Base-by-base conservation (phyloP, 306 rosid genomes). In the Fagus sylvatica region DNA sequence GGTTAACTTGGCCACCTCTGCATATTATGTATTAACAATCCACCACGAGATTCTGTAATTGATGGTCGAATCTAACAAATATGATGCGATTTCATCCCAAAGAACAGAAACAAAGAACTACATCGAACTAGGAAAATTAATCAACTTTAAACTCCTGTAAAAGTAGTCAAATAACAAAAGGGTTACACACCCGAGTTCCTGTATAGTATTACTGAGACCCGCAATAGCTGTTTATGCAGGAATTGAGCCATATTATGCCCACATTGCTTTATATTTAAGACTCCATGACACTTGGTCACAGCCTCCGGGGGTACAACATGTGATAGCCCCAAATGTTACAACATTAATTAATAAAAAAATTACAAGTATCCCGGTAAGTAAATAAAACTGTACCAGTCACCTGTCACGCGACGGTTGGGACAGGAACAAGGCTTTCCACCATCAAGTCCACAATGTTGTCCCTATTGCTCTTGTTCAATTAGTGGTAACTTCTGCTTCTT, bases 381-480 rank as follows among this genome's bases (percentile, higher is more conserved):
- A 65, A 37, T 30, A 28, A 30, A 76, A 76, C 13, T 66, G 53
- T 53, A 79, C 46, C 32, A 79, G 76, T 80, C 80, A 67, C 40
- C 65, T 55, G 60, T 78, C 57, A 30, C 5, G 17, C 28, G 6
- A n/a, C 42, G 10, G 8, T 37, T 30, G 49, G 4, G 40, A 9
- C 49, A 72, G 78, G 53, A 2, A 16, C 69, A 64, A 60, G 66
- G 76, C 65, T 67, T 48, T 61, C 46, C 71, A 73, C 42, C 75
- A 70, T 76, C 81, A 71, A 5, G 86, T 34, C 32, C 57, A 78
- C 15, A 64, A 22, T 34, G 69, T 64, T 76, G 77, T 53, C 67
- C 84, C 72, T 19, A 74, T 53, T 76, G 80, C 77, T 84, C 84
- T 56, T 48, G 73, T 70, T 78, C 78, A 15, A 34, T 59, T 0